Evolutionary conservation across 2,329 filamentous ascomycete species (phyloP).

Genomic region (Cladorrhinum sp.): DNA sequence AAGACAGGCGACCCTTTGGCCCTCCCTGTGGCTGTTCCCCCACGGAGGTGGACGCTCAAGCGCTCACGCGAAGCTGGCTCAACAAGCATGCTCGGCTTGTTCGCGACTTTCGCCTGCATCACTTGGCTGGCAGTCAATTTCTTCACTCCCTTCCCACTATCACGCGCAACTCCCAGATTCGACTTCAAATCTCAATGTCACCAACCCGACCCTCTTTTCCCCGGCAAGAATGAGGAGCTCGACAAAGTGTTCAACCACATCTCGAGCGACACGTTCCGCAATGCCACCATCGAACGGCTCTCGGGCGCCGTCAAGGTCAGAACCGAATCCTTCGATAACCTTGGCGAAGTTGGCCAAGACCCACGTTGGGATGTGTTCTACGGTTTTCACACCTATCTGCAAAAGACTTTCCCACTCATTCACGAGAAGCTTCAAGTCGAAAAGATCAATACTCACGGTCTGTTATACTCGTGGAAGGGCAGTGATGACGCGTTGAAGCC

Average conservation of each 20-base stretch:
- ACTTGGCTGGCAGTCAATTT: too few relatives aligned
- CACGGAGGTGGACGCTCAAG: not conserved
- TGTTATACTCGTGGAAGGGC: slow-evolving; percentile 58
- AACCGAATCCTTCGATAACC: slow-evolving; percentile 39
- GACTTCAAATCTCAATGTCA: slow-evolving; percentile 23
- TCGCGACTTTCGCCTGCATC: not conserved
- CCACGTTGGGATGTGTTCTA: slow-evolving; percentile 58
- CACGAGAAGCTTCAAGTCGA: slow-evolving; percentile 48
- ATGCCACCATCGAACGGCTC: slow-evolving; percentile 29
- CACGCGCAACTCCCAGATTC: not conserved
- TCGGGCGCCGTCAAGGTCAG: slow-evolving; percentile 34
- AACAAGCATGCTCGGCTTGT: not conserved
- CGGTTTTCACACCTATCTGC: slow-evolving; percentile 49
- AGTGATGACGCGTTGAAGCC: slow-evolving; percentile 49
- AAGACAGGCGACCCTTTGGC: not conserved
- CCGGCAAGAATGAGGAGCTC: slow-evolving; percentile 19
- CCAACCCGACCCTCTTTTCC: slow-evolving; percentile 27
- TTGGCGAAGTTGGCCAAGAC: slow-evolving; percentile 54
- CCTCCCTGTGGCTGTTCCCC: not conserved
- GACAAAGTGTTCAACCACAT: slow-evolving; percentile 26
- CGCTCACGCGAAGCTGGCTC: not conserved
- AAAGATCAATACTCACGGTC: slow-evolving; percentile 56
- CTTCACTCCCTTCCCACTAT: not conserved
- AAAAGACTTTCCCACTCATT: slow-evolving; percentile 50
- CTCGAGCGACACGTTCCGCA: slow-evolving; percentile 23